A percentile compares a stretch with the other conserved stretches of the same genome.
Evolutionary conservation across 345 rosid genomes (phyloP).

Genomic region (Arabidopsis suecica): DNA sequence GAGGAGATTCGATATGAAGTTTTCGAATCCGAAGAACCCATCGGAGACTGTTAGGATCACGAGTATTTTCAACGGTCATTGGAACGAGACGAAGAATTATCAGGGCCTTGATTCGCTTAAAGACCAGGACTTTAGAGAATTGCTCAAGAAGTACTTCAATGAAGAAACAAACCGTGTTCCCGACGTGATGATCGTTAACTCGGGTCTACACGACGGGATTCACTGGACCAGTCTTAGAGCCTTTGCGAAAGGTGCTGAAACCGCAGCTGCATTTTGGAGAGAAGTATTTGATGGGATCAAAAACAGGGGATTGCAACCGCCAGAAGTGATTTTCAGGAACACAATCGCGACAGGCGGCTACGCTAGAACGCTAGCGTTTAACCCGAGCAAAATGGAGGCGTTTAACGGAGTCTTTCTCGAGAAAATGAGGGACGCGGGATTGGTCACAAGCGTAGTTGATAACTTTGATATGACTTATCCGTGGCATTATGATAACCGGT

Average conservation of each 20-base stretch:
- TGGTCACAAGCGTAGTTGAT: constrained; percentile 76
- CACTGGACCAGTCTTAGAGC: constrained; percentile 61
- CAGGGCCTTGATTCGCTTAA: constrained; percentile 83
- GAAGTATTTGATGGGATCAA: constrained; percentile 64
- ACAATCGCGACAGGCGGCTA: constrained; percentile 91
- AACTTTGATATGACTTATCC: constrained; percentile 91
- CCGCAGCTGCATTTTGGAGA: constrained; percentile 78
- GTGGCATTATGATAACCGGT: constrained; percentile 92
- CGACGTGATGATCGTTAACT: constrained; percentile 80
- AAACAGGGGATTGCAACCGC: constrained; percentile 65
- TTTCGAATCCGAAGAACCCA: constrained; percentile 65
- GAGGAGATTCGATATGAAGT: constrained; percentile 80
- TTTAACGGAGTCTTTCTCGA: constrained; percentile 76
- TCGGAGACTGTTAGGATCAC: constrained; percentile 83
- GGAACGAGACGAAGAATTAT: constrained; percentile 83
- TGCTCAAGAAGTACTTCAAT: constrained; percentile 72
- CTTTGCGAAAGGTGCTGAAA: constrained; percentile 64
- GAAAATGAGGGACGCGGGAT: constrained; percentile 64
- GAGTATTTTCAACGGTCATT: constrained; percentile 94
- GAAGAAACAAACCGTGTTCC: constrained; percentile 63
- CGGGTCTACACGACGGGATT: constrained; percentile 90
- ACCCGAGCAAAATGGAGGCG: constrained; percentile 90
- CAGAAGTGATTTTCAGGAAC: constrained; percentile 68
- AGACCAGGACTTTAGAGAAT: constrained; percentile 61
- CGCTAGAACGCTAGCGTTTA: constrained; percentile 71